Percentiles rank a stretch among this genome's conserved stretches.
Conservation (phyloP, 2,329 filamentous ascomycete genomes). For the Aureobasidium musti region DNA sequence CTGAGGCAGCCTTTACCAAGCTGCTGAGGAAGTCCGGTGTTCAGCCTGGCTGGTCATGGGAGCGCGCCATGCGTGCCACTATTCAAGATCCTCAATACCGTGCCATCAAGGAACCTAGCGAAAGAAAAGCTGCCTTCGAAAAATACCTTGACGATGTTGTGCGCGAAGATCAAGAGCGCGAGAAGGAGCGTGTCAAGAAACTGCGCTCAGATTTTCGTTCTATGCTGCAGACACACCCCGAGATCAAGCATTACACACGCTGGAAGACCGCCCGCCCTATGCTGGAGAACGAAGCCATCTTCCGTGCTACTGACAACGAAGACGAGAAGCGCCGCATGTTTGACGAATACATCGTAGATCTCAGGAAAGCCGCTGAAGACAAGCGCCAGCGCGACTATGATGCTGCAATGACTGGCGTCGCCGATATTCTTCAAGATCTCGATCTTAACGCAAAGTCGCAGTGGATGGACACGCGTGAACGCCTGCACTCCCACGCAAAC, state of each 20-base stretch:
- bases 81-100: conserved; percentile 92
- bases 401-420: conserved; percentile 80
- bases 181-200: conserved; percentile 89
- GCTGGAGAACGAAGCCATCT: conserved; percentile 92
- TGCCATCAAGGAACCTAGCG: conserved; percentile 87
- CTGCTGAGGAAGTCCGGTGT: conserved; percentile 81
- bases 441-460: conserved; percentile 90
- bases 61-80: conserved; percentile 79
- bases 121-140: conserved; percentile 87
- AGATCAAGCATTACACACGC: conserved; percentile 94
- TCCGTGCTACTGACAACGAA: conserved; percentile 86
- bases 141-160: conserved; percentile 92
- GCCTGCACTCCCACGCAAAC: conserved; percentile 73
- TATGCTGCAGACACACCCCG: conserved; percentile 94
- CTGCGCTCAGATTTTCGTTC: conserved; percentile 90
- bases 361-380: conserved; percentile 79
- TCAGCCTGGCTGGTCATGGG: conserved; percentile 90
- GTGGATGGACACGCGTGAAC: conserved; percentile 85
- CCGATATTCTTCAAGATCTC: conserved; percentile 73
- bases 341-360: conserved; percentile 84
- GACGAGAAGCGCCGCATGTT: conserved; percentile 86
- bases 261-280: conserved; percentile 96
- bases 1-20: conserved; percentile 90
- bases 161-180: conserved; percentile 88
- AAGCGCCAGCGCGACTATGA: conserved; percentile 71